Evolutionary conservation across 1,139 yeast genomes (phyloP).

Genomic region (Candida gigantensis): DNA sequence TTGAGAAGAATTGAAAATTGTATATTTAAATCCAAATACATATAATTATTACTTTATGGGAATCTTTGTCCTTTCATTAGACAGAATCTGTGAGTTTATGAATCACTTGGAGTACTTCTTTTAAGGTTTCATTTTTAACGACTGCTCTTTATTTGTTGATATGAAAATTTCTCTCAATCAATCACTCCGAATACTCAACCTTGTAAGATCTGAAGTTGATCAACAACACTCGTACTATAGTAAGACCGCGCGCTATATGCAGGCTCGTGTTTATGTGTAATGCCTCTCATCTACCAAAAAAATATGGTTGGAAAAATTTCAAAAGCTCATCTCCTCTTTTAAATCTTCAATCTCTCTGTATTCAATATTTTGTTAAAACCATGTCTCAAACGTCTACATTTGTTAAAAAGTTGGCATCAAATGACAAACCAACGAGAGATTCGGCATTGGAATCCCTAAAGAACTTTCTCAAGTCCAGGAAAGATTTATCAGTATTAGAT

Average conservation of each 20-base stretch:
- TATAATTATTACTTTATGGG: not conserved
- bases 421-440: slow-evolving; percentile 73
- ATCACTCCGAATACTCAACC: too few species aligned
- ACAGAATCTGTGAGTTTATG: too few species aligned
- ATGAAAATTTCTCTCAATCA: too few species aligned
- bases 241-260: too few species aligned
- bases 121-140: too few species aligned
- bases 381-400: slow-evolving; percentile 44
- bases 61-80: too few species aligned
- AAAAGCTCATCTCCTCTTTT: slow-evolving; percentile 1
- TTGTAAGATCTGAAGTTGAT: too few species aligned
- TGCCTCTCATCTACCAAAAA: too few species aligned
- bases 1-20: not conserved
- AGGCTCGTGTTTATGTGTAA: too few species aligned
- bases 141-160: too few species aligned
- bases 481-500: slow-evolving; percentile 44
- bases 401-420: slow-evolving; percentile 83
- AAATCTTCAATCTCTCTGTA: not conserved
- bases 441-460: slow-evolving; percentile 71
- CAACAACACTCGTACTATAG: too few species aligned
- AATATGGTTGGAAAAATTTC: not conserved
- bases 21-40: not conserved
- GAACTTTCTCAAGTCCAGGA: slow-evolving; percentile 51
- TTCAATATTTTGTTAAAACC: not conserved
- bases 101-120: too few species aligned